Base-by-base conservation (phyloP, 169 alveolate species). In the Plasmodium inui region DNA sequence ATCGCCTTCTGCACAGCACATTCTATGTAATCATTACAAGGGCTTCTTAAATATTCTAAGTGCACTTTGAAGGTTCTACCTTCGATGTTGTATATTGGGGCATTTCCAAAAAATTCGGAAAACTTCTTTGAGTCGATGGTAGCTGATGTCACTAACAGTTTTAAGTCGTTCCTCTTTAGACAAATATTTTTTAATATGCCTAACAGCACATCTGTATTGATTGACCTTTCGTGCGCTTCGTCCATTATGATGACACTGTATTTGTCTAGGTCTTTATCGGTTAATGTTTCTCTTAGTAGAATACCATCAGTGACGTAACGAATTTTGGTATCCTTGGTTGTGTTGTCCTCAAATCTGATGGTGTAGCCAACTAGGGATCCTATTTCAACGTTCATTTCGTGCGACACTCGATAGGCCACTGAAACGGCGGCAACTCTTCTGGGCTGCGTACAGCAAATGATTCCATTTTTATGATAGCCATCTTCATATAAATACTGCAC, bases 291-390 rank as follows among this genome's bases (percentile, higher is more conserved):
- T 81, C 99, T 97, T 94, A 99, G 97, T 70, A 99, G 96, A 70
- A 99, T 99, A 50, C 99, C 99, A 94, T 99, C 99, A 17, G 99
- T 99, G 99, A 99, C 99, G 97, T 99, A 99, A 97, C 99, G 99
- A 70, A 99, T 99, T 74, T 95, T 95, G n/a, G 99, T 99, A 10
- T 96, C 93, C 55, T 96, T 97, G 73, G 98, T 95, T n/a, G 99
- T 98, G 83, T 98, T 95, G 94, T 99, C 99, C 94, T 99, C 99
- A 97, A 99, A 99, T 73, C 99, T 96, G 84, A 99, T 99, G 17
- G 99, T 96, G 95, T 99, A 99, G 8, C 99, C 99, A 6, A 99
- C 99, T 92, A 96, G 94, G 53, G 97, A 96, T 3, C 99, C 99
- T 72, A 99, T 97, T 74, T 98, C 98, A 0, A 97, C 96, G 55